Evolutionary conservation across 306 rosid genomes (phyloP).

Genomic region (Argentina anserina): DNA sequence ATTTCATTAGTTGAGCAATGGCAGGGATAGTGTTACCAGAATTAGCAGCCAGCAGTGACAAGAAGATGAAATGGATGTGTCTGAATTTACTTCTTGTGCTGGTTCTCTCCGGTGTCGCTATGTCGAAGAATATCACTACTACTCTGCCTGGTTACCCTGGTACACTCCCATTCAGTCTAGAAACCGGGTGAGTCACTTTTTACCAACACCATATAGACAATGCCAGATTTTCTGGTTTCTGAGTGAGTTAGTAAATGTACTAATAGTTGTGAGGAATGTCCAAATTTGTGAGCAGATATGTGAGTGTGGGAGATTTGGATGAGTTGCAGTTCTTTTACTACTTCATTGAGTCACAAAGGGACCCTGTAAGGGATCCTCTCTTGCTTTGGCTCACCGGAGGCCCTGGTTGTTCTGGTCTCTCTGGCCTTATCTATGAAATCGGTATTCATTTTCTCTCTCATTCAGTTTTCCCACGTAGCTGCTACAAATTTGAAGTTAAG

Average conservation of each 20-base stretch:
- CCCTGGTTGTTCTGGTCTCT: conserved; percentile 35
- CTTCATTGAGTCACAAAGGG: conserved; percentile 32
- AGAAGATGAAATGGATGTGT: neutral
- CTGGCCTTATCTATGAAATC: conserved; percentile 30
- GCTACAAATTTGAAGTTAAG: no score
- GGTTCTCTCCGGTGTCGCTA: neutral
- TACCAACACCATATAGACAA: neutral
- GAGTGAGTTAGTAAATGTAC: neutral
- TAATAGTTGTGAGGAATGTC: neutral
- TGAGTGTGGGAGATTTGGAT: conserved; percentile 34
- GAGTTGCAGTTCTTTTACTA: conserved; percentile 41
- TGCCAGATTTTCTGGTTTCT: neutral
- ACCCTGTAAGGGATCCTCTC: conserved; percentile 32
- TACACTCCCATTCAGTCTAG: neutral
- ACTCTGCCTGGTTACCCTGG: conserved; percentile 10
- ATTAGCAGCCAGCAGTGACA: neutral
- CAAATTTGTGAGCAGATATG: conserved; percentile 21
- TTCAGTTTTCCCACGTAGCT: neutral
- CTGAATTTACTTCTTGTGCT: neutral
- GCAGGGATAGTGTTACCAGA: neutral
- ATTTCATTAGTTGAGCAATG: neutral
- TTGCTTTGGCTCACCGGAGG: conserved; percentile 41
- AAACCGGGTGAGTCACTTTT: conserved; percentile 5
- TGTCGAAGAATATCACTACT: neutral
- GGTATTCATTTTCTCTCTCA: conserved; percentile 1